Evolutionary conservation across 1,284 basidiomycete species (phyloP).

Genomic region (Tausonia pullulans): DNA sequence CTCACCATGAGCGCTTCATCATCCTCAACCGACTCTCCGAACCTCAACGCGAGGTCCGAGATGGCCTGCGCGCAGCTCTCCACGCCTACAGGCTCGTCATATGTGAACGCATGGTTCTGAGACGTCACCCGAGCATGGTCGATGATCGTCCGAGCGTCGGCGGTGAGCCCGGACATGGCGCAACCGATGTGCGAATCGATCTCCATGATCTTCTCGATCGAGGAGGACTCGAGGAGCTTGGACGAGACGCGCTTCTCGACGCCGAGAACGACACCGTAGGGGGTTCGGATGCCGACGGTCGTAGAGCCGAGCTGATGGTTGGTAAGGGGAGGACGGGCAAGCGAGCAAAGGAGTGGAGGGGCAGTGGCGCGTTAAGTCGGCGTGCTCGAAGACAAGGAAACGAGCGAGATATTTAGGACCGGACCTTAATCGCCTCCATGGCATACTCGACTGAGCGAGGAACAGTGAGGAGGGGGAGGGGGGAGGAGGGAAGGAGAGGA

Average conservation of each 20-base stretch:
- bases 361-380: neutral
- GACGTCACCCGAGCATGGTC: slow-evolving; percentile 97
- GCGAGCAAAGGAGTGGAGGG: neutral
- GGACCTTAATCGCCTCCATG: slow-evolving; percentile 92
- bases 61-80: slow-evolving; percentile 96
- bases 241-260: slow-evolving; percentile 99
- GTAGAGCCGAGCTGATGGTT: slow-evolving; percentile 77
- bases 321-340: neutral
- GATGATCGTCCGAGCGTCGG: slow-evolving; percentile 98
- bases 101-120: slow-evolving; percentile 94
- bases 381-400: neutral
- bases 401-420: slow-evolving; percentile 15
- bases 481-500: neutral
- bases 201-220: slow-evolving; percentile 99
- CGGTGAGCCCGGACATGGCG: slow-evolving; percentile 96
- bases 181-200: slow-evolving; percentile 94
- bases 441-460: slow-evolving; percentile 80
- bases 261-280: slow-evolving; percentile 80
- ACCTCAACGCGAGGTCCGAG: slow-evolving; percentile 91
- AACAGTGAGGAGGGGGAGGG: neutral
- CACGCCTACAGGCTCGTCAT: slow-evolving; percentile 93
- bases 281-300: slow-evolving; percentile 82
- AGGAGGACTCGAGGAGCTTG: slow-evolving; percentile 83
- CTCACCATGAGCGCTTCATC: slow-evolving; percentile 92
- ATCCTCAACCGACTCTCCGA: slow-evolving; percentile 97